Evolutionary conservation across 2,329 filamentous ascomycete genomes (phyloP).

Genomic region (Arachnopeziza araneosa): DNA sequence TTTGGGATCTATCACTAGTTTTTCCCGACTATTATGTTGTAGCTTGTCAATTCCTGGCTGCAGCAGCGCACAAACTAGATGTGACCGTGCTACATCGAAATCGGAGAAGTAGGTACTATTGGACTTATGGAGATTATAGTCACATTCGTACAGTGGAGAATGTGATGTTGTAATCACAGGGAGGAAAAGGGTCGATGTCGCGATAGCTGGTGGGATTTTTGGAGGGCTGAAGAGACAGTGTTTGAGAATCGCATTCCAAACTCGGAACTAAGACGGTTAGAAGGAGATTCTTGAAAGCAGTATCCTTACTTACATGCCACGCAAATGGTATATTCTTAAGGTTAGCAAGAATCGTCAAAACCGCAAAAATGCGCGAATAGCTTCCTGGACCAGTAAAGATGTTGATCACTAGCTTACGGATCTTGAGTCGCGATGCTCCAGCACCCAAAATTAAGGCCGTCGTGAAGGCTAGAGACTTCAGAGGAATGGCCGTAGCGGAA

Average conservation of each 20-base stretch:
- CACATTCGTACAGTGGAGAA: constrained; percentile 57
- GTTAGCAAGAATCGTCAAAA: constrained; percentile 44
- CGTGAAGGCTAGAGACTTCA: constrained; percentile 25
- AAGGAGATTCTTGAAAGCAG: not conserved
- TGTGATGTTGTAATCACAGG: constrained; percentile 54
- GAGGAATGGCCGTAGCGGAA: constrained; percentile 26
- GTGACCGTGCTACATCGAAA: constrained; percentile 68
- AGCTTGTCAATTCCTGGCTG: constrained; percentile 51
- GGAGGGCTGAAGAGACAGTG: constrained; percentile 39
- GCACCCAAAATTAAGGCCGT: constrained; percentile 15
- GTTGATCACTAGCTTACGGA: constrained; percentile 16
- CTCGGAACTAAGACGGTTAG: constrained; percentile 34
- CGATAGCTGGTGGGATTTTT: constrained; percentile 28
- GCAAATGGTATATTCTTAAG: constrained; percentile 53
- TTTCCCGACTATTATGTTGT: constrained; percentile 42
- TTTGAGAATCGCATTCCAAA: constrained; percentile 41
- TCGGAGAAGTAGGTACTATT: constrained; percentile 68
- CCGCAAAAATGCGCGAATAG: constrained; percentile 26
- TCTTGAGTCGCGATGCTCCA: constrained; percentile 20
- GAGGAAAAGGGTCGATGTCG: constrained; percentile 47
- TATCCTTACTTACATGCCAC: constrained; percentile 50
- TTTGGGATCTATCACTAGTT: constrained; percentile 36
- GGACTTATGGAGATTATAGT: constrained; percentile 70
- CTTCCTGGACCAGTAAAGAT: constrained; percentile 29
- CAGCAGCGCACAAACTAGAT: constrained; percentile 67